phyloP scores from a whole-genome alignment of 163 green algal genomes.

The Chlorella variabilis region DNA sequence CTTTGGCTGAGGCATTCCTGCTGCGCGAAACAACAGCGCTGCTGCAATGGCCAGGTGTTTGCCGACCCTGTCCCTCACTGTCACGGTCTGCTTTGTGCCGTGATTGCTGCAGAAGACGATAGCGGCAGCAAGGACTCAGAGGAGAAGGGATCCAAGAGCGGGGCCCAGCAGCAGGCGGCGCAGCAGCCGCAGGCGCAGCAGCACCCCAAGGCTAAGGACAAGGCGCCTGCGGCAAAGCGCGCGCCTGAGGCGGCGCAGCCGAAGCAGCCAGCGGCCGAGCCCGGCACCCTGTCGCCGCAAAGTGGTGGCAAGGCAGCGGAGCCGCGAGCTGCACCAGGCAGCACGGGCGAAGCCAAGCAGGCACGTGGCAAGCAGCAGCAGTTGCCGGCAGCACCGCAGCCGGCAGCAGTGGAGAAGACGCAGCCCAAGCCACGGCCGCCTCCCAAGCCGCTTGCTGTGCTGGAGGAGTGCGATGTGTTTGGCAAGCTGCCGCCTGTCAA shows the following conservation, averaged over 20 bases:
- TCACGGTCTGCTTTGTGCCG: too few relatives aligned
- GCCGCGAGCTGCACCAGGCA: background rate
- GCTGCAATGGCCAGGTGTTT: too few relatives aligned
- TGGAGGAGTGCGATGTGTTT: conserved; percentile 42
- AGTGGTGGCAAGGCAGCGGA: background rate
- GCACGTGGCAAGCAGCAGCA: background rate
- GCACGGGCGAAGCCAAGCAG: conserved; percentile 14
- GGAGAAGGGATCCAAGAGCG: background rate
- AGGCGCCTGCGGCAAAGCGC: background rate
- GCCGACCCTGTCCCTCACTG: too few relatives aligned
- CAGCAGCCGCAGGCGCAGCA: background rate
- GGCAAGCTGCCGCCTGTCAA: background rate
- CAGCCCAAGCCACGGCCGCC: conserved; percentile 10
- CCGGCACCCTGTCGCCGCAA: background rate
- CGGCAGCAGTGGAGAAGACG: too few relatives aligned
- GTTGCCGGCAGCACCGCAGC: background rate
- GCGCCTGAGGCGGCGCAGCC: background rate
- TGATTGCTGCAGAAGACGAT: conserved; percentile 9
- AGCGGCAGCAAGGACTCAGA: conserved; percentile 2
- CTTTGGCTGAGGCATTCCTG: background rate
- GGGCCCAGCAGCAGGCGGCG: background rate
- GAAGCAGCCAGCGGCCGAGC: background rate
- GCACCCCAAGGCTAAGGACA: background rate
- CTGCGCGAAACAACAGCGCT: too few relatives aligned
- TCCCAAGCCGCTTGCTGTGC: background rate